Percentiles rank a stretch among this genome's conserved stretches.
Evolutionary conservation across 495 filamentous ascomycete genomes (phyloP).

Genomic region (Hypoxylon fuscum): DNA sequence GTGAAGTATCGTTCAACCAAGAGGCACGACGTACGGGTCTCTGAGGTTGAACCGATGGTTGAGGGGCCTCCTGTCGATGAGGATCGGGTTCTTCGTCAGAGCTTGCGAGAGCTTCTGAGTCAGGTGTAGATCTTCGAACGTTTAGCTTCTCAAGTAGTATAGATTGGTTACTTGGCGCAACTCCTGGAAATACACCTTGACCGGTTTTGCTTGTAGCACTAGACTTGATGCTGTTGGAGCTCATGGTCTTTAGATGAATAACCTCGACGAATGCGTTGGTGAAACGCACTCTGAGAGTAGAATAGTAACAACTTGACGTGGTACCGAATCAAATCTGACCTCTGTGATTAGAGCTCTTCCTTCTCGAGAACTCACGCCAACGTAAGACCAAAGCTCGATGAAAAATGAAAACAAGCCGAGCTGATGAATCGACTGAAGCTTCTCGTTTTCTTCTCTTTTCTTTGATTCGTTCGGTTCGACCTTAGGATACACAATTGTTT

Average conservation of each 20-base stretch:
- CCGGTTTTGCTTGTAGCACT: constrained; percentile 51
- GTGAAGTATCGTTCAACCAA: constrained; percentile 68
- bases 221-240: constrained; percentile 53
- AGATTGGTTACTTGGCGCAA: constrained; percentile 62
- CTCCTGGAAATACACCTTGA: constrained; percentile 48
- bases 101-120: constrained; percentile 90
- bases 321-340: constrained; percentile 9
- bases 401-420: too few species aligned
- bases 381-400: too few species aligned
- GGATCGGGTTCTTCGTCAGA: constrained; percentile 86
- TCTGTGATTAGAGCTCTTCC: too few species aligned
- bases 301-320: constrained; percentile 4
- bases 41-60: constrained; percentile 54
- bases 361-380: too few species aligned
- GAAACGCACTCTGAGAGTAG: constrained; percentile 18
- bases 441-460: too few species aligned
- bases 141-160: constrained; percentile 78
- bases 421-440: too few species aligned
- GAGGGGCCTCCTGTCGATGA: constrained; percentile 58
- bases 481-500: constrained; percentile 14
- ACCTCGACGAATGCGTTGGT: constrained; percentile 21
- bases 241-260: constrained; percentile 52
- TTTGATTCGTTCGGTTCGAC: too few species aligned
- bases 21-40: constrained; percentile 66
- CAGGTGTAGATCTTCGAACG: constrained; percentile 80